Evolutionary conservation across 2,329 filamentous ascomycete genomes (phyloP).

Genomic region (Pseudogymnoascus destructans): DNA sequence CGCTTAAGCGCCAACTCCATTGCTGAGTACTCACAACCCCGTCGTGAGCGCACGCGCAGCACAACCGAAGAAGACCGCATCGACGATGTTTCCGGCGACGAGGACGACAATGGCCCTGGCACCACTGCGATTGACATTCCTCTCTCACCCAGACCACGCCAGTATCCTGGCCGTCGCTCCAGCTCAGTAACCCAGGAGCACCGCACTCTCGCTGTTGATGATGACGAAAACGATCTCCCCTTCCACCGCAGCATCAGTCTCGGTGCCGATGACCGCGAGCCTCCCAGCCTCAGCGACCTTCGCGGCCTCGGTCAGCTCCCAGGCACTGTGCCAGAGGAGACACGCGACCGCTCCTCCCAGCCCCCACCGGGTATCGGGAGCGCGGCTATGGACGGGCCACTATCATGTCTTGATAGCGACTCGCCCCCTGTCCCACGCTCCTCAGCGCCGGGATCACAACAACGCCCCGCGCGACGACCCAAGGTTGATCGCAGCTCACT

Average conservation of each 20-base stretch:
- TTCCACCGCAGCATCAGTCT: constrained; percentile 56
- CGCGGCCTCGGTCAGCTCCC: constrained; percentile 35
- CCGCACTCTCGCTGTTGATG: constrained; percentile 40
- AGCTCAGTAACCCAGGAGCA: constrained; percentile 57
- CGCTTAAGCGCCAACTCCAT: constrained; percentile 86
- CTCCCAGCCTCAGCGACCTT: constrained; percentile 51
- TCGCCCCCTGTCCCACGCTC: background rate
- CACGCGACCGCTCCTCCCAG: constrained; percentile 25
- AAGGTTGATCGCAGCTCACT: constrained; percentile 18
- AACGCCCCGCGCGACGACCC: constrained; percentile 13
- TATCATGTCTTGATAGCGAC: background rate
- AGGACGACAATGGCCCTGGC: constrained; percentile 33
- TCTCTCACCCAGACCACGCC: constrained; percentile 48
- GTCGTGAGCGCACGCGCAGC: constrained; percentile 17
- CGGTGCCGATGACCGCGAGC: constrained; percentile 50
- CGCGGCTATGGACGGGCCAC: background rate
- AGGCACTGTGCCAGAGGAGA: constrained; percentile 28
- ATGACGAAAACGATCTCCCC: constrained; percentile 45
- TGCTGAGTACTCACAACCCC: constrained; percentile 44
- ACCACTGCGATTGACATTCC: constrained; percentile 62
- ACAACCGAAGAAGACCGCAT: constrained; percentile 16
- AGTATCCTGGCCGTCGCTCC: constrained; percentile 44
- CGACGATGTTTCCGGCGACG: constrained; percentile 21
- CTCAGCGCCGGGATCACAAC: background rate
- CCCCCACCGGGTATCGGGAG: constrained; percentile 15